Evolutionary conservation across 148 eudicot species (phyloP), one percentile per base, ranked within the genome.

Genomic region (Rhododendron molle): DNA sequence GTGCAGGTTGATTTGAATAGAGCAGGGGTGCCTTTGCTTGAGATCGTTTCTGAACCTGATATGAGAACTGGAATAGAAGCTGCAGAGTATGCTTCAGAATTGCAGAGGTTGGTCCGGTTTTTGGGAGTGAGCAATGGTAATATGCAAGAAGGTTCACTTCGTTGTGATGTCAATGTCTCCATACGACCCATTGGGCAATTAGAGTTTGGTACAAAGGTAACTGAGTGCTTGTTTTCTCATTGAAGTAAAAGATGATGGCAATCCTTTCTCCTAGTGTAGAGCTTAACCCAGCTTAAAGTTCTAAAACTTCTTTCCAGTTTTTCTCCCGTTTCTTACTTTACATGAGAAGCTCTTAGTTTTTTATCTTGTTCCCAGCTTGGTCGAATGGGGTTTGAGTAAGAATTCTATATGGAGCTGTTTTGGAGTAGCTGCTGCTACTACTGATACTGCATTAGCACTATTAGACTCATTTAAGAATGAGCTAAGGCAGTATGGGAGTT

Each of bases 21-120:
- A 85, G 99, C 99, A 84, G 99, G 99, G 46, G 99, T 97, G 67
- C 98, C 99, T 76, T 90, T 97, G 86, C 98, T 95, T 88, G 99
- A 97, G 90, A 94, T 97, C 86, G 99, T 97, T 71, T 97, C 99
- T 88, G 99, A 97, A 92, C 99, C 99, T 85, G 99, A 97, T 88
- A 92, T 97, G 98, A 91, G 98, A 90, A 94, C 89, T 79, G 99
- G 99, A 72, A 92, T 95, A 78, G 99, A 97, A 92, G 99, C 99
- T 82, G 98, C 99, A 85, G 98, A 97, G 85, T 97, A 97, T 89
- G 99, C 95, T 76, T 95, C 99, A 52, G 99, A 97, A 87, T 73
- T 97, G 87, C 99, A 97, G 88, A 95, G 99, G 87, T 23, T 97
- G 87, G 99, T 97, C 81, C 86, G 99, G 87, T 97, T 94, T 89